These are phyloP conservation scores for Sphagnurus paluster DNA, from an alignment of 1,284 basidiomycete genomes.

Conservation along the genomic window DNA sequence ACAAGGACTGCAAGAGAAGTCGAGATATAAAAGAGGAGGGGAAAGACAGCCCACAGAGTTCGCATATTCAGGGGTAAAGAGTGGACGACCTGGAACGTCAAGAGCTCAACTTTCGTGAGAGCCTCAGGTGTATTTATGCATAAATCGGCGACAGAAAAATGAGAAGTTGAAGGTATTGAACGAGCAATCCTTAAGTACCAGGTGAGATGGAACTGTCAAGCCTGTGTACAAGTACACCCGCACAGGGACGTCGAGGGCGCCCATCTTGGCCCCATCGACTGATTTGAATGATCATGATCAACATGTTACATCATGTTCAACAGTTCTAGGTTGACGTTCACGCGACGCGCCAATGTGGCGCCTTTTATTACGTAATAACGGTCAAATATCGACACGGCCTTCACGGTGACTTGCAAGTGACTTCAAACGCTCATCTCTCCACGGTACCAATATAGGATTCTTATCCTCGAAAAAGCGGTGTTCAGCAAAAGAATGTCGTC, in stretches of 20 bases:
- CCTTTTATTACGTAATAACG: constrained; percentile 6
- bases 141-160: background rate
- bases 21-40: constrained; percentile 12
- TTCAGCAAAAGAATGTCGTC: constrained; percentile 47
- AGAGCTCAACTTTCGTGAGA: background rate
- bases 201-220: constrained; percentile 5
- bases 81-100: constrained; percentile 8
- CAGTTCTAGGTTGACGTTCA: no score
- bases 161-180: background rate
- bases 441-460: background rate
- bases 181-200: constrained; percentile 3
- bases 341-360: background rate
- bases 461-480: background rate
- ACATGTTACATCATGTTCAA: no score
- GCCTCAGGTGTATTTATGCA: constrained; percentile 3
- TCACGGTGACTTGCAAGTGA: no score
- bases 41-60: constrained; percentile 13
- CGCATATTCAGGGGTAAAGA: constrained; percentile 19
- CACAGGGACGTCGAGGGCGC: no score
- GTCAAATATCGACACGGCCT: background rate
- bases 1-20: constrained; percentile 19
- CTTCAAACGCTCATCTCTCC: background rate
- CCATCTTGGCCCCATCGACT: no score
- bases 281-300: no score
- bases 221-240: constrained; percentile 2